Evolutionary conservation across 257 asterid genomes (phyloP), one percentile per base, ranked within the genome.

Genomic region (Osmanthus fragrans): DNA sequence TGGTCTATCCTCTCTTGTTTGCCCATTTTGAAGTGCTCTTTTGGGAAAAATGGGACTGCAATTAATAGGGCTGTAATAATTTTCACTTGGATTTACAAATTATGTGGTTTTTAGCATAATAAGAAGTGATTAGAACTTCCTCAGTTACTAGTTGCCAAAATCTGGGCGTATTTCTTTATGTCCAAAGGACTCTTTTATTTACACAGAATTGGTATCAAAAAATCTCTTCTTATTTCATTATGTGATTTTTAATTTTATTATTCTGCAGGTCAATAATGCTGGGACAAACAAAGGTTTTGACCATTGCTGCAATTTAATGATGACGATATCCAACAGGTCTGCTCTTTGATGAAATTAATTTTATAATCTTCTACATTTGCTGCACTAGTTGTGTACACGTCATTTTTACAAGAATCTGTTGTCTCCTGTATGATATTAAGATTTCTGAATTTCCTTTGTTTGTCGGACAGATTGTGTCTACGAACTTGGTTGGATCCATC

Each of bases 251-350:
- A 19, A 5, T 16, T 47, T 8, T 47, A 27, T 73, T 71, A 25
- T 60, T 58, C 77, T 58, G 72, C 90, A 95, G 98, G 92, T 95
- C 63, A 95, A 95, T 80, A 95, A 95, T 76, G 99, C 99, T 0
- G 99, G 99, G 81, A 89, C 92, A 19, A 95, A 95, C 89, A 95
- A 93, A 84, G 99, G 99, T 74, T 95, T 95, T 82, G 99, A 84
- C 99, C 99, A 70, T 89, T 93, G 86, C 88, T 93, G 80, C 89
- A 93, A 85, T 95, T 95, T 81, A 85, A 73, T 63, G 92, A 95
- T 75, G 89, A 88, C 68, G 99, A 95, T 82, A 89, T 95, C 76
- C 91, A 82, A 74, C 98, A 95, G 96, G 98, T 95, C 76, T 71
- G 84, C 70, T 78, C 51, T 76, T 9, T 60, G 29, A 79, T 66